Conservation (phyloP, 202 grass and related monocot species). For the Carex sylvatica region DNA sequence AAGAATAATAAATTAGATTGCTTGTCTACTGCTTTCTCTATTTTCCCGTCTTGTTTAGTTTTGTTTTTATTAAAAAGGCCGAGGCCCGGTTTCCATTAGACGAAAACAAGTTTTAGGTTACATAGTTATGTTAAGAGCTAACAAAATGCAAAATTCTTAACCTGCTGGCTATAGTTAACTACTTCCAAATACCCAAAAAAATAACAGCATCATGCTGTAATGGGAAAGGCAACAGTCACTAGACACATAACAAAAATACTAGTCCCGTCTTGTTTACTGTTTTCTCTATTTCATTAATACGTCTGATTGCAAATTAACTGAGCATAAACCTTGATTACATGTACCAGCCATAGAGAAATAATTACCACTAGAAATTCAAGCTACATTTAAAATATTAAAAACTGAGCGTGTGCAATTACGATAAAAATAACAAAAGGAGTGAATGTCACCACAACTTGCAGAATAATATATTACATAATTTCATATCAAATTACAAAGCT, state of each 20-base stretch:
- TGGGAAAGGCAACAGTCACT: too few relatives aligned
- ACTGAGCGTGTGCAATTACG: background rate
- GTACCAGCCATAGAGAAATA: background rate
- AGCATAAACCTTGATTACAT: background rate
- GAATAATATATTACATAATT: slow-evolving; percentile 4
- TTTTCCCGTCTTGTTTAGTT: too few relatives aligned
- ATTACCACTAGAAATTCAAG: background rate
- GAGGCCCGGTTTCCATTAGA: too few relatives aligned
- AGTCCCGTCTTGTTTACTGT: too few relatives aligned
- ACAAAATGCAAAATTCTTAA: too few relatives aligned
- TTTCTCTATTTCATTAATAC: background rate
- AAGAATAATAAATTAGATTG: background rate
- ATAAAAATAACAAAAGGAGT: background rate
- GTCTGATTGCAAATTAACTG: background rate
- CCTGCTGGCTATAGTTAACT: too few relatives aligned
- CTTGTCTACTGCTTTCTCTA: background rate
- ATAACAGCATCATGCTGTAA: too few relatives aligned
- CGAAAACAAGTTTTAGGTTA: too few relatives aligned
- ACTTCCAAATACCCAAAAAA: too few relatives aligned
- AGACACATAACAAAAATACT: too few relatives aligned
- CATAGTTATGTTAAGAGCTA: too few relatives aligned
- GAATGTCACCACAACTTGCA: background rate
- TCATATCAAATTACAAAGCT: slow-evolving; percentile 16
- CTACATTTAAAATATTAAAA: background rate
- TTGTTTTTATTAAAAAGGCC: too few relatives aligned